Conservation (phyloP, 345 rosid species). For the Euphorbia pulcherrima region DNA sequence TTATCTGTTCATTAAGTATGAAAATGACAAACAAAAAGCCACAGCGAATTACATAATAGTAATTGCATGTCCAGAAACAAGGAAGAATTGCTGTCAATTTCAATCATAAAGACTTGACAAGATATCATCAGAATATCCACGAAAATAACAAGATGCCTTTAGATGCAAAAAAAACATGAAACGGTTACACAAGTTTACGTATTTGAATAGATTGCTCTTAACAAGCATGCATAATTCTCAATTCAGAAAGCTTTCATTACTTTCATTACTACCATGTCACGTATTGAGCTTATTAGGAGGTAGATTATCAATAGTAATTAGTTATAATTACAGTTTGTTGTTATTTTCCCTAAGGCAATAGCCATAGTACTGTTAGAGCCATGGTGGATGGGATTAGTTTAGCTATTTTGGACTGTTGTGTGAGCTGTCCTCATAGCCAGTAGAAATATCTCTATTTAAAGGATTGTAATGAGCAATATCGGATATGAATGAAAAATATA, state of each 20-base stretch:
- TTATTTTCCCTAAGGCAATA: no score
- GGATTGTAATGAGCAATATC: no score
- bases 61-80: background rate
- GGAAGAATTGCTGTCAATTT: background rate
- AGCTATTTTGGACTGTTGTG: no score
- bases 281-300: no score
- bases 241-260: background rate
- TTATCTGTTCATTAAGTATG: constrained; percentile 52
- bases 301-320: no score
- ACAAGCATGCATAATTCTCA: background rate
- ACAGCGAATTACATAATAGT: background rate
- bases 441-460: no score
- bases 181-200: background rate
- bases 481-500: no score
- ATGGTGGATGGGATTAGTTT: no score
- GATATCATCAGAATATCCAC: background rate
- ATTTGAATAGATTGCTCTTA: background rate
- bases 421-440: no score
- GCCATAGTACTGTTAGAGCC: no score
- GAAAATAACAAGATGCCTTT: background rate
- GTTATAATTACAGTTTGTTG: no score
- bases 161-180: background rate
- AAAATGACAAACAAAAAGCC: constrained; percentile 3
- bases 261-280: no score
- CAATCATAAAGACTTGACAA: background rate